A percentile compares a stretch with the other conserved stretches of the same genome.
Evolutionary conservation across 2,329 filamentous ascomycete genomes (phyloP).

Genomic region (Xylariaceae sp.): DNA sequence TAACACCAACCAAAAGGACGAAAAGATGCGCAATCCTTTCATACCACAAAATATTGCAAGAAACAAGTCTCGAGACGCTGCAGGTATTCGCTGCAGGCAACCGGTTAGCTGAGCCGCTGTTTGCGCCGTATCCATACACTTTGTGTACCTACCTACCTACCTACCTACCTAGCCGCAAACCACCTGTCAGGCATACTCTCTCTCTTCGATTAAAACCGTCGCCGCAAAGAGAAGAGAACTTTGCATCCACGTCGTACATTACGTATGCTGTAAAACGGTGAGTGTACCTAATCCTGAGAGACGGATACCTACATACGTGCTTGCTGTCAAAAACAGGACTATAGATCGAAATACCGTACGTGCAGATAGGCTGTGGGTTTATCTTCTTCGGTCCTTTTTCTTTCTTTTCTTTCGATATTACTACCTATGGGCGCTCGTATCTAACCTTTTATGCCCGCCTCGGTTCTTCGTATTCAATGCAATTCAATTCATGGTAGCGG

Average conservation of each 20-base stretch:
- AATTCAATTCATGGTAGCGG: too few relatives aligned
- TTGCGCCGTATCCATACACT: too few relatives aligned
- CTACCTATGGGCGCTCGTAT: too few relatives aligned
- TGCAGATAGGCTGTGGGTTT: too few relatives aligned
- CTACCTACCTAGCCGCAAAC: neutral
- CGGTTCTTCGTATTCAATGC: too few relatives aligned
- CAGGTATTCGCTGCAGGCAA: neutral
- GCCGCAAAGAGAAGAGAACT: constrained; percentile 14
- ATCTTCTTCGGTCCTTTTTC: too few relatives aligned
- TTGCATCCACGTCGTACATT: constrained; percentile 19
- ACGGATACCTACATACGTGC: neutral
- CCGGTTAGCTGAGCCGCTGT: neutral
- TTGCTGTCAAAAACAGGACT: too few relatives aligned
- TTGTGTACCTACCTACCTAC: neutral
- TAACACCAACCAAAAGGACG: constrained; percentile 1
- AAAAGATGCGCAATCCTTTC: neutral
- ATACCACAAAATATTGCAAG: neutral
- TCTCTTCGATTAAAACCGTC: too few relatives aligned
- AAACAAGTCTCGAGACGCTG: neutral
- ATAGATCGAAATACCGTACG: too few relatives aligned
- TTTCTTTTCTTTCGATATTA: too few relatives aligned
- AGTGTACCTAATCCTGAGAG: constrained; percentile 3
- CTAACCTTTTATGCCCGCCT: too few relatives aligned
- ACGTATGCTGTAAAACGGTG: too few relatives aligned
- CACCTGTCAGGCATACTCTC: neutral